A percentile compares a stretch with the other conserved stretches of the same genome.
phyloP scores from a whole-genome alignment of 371 early-diverging fungal species.

The Amoeboradix gromovi region DNA sequence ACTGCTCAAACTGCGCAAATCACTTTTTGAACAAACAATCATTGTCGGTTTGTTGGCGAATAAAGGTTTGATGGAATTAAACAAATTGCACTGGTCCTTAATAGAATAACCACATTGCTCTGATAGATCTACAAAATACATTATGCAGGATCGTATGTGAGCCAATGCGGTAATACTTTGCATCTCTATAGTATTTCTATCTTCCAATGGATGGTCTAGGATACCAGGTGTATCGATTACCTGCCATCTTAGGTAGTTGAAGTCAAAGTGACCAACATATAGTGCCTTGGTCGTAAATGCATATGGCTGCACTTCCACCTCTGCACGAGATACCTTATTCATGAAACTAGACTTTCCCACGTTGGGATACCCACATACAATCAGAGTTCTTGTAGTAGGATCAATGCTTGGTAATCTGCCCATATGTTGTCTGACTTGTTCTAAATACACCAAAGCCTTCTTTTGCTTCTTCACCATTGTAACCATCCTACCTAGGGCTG shows the following conservation, averaged over 20 bases:
- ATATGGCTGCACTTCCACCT: slow-evolving; percentile 99
- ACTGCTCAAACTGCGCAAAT: slow-evolving; percentile 52
- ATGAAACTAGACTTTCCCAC: slow-evolving; percentile 99
- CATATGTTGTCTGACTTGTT: slow-evolving; percentile 97
- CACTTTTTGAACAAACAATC: slow-evolving; percentile 92
- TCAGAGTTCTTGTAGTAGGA: slow-evolving; percentile 89
- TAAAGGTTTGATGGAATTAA: slow-evolving; percentile 85
- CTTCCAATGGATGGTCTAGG: slow-evolving; percentile 95
- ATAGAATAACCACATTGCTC: slow-evolving; percentile 97
- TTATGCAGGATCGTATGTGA: slow-evolving; percentile 83
- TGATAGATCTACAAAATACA: slow-evolving; percentile 96
- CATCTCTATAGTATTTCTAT: slow-evolving; percentile 99
- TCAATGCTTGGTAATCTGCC: slow-evolving; percentile 92
- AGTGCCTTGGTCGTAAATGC: slow-evolving; percentile 99
- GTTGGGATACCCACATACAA: slow-evolving; percentile 99
- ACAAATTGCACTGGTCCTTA: slow-evolving; percentile 69
- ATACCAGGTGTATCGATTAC: slow-evolving; percentile 99
- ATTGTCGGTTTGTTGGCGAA: slow-evolving; percentile 93
- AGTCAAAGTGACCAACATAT: slow-evolving; percentile 99
- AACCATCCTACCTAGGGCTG: slow-evolving; percentile 96
- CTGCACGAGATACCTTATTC: slow-evolving; percentile 96
- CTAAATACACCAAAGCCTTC: slow-evolving; percentile 89
- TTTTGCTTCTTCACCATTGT: slow-evolving; percentile 97
- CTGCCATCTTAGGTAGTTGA: slow-evolving; percentile 98
- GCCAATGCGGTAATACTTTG: slow-evolving; percentile 98